A percentile compares a stretch with the other conserved stretches of the same genome.
These are phyloP conservation scores for Quambalaria eucalypti DNA, from an alignment of 1,284 basidiomycete species.

Conservation along the genomic window DNA sequence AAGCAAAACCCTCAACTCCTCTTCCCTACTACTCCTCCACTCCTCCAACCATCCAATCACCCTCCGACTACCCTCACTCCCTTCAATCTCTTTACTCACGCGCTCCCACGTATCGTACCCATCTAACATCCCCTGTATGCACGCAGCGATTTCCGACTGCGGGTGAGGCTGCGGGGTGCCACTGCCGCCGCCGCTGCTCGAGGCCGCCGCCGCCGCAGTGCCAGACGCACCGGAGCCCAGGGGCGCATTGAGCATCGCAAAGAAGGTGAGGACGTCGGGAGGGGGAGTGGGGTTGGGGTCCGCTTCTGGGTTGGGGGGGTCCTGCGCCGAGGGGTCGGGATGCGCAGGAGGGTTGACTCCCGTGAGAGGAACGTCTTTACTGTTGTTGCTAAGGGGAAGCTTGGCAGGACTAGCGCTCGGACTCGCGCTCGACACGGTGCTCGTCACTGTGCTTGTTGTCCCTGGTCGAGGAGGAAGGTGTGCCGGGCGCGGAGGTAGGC, in stretches of 20 bases:
- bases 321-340: too few species aligned
- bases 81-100: neutral
- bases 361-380: too few species aligned
- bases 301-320: too few species aligned
- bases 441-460: too few species aligned
- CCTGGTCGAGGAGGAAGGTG: neutral
- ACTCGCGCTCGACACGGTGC: too few species aligned
- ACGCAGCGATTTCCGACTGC: neutral
- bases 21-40: neutral
- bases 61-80: neutral
- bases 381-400: too few species aligned
- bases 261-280: constrained; percentile 61
- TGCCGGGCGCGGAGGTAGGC: neutral
- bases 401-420: too few species aligned
- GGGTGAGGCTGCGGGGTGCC: too few species aligned
- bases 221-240: too few species aligned
- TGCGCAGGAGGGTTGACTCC: too few species aligned
- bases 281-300: constrained; percentile 24
- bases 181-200: too few species aligned
- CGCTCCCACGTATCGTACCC: neutral
- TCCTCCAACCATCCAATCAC: neutral
- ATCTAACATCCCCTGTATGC: neutral
- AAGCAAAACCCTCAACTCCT: neutral
- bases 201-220: too few species aligned
- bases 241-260: constrained; percentile 74